Conservation (phyloP, 768 basidiomycete genomes). For the Leccinum longicurvipes region DNA sequence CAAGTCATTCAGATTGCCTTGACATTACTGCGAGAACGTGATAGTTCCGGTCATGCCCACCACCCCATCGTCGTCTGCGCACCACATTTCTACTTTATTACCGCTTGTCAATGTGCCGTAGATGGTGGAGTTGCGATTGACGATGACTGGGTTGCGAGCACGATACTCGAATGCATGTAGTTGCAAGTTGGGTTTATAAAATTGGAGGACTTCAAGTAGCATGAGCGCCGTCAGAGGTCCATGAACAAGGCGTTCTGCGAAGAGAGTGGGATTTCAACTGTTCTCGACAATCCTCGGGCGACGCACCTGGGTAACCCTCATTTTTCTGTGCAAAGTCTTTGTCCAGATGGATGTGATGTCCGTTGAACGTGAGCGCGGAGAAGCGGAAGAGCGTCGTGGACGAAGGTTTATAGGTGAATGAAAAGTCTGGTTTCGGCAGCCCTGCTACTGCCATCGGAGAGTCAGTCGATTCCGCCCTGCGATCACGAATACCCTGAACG, state of each 20-base stretch:
- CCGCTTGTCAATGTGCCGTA: constrained; percentile 40
- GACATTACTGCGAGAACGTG: constrained; percentile 18
- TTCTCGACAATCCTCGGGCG: background rate
- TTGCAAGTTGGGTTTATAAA: constrained; percentile 45
- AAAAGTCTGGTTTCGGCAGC: constrained; percentile 53
- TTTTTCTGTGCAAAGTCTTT: constrained; percentile 60
- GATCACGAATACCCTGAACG: background rate
- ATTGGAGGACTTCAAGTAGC: constrained; percentile 59
- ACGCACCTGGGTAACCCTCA: constrained; percentile 70
- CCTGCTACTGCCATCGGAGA: constrained; percentile 40
- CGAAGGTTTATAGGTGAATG: constrained; percentile 64
- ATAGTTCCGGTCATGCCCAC: constrained; percentile 68
- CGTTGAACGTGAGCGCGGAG: constrained; percentile 85
- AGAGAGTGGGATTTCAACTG: background rate
- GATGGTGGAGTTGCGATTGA: constrained; percentile 47
- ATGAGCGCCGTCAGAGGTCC: constrained; percentile 80
- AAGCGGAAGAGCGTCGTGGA: constrained; percentile 78
- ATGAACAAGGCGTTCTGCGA: constrained; percentile 75
- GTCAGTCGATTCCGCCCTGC: background rate
- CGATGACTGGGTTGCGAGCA: constrained; percentile 62
- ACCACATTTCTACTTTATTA: constrained; percentile 51
- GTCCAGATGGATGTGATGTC: constrained; percentile 81
- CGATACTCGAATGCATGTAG: constrained; percentile 63
- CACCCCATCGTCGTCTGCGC: constrained; percentile 51
- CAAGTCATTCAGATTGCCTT: background rate